A percentile compares a stretch with the other conserved stretches of the same genome.
Evolutionary conservation across 805 yeast species (phyloP).

Genomic region (Blastobotrys attinorum): DNA sequence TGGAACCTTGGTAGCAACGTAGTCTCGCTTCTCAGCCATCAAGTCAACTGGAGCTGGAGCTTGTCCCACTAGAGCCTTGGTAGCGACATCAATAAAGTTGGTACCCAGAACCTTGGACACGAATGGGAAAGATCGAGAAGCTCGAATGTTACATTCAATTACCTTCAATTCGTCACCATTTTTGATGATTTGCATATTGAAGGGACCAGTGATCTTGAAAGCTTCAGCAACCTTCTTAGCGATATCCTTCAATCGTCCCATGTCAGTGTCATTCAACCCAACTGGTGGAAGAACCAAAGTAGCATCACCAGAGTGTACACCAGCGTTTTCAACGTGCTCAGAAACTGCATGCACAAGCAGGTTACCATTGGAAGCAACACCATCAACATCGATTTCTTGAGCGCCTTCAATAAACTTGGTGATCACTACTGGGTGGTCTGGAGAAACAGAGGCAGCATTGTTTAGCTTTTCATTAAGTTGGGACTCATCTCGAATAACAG

Average conservation of each 20-base stretch:
- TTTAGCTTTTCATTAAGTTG: conserved; percentile 79
- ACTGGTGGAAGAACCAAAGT: conserved; percentile 92
- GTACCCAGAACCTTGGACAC: conserved; percentile 94
- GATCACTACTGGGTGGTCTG: conserved; percentile 96
- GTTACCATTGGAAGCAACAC: conserved; percentile 83
- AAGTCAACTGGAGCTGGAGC: conserved; percentile 76
- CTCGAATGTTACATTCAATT: conserved; percentile 97
- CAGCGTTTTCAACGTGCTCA: conserved; percentile 98
- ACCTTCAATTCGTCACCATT: conserved; percentile 72
- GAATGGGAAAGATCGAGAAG: conserved; percentile 98
- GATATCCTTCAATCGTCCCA: conserved; percentile 72
- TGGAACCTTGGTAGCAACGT: conserved; percentile 96
- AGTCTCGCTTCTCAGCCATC: conserved; percentile 66
- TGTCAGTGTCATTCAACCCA: conserved; percentile 52
- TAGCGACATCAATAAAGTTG: conserved; percentile 92
- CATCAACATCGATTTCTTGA: conserved; percentile 95
- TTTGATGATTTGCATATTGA: conserved; percentile 93
- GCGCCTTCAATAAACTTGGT: conserved; percentile 95
- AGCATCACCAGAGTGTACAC: conserved; percentile 98
- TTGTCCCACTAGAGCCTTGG: conserved; percentile 67
- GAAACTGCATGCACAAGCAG: conserved; percentile 92
- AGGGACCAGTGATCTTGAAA: conserved; percentile 95
- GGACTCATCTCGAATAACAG: conserved; percentile 69
- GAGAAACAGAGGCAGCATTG: conserved; percentile 85
- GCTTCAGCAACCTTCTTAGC: conserved; percentile 92